phyloP scores from a whole-genome alignment of 169 alveolate genomes.

The Plasmodium coatneyi region DNA sequence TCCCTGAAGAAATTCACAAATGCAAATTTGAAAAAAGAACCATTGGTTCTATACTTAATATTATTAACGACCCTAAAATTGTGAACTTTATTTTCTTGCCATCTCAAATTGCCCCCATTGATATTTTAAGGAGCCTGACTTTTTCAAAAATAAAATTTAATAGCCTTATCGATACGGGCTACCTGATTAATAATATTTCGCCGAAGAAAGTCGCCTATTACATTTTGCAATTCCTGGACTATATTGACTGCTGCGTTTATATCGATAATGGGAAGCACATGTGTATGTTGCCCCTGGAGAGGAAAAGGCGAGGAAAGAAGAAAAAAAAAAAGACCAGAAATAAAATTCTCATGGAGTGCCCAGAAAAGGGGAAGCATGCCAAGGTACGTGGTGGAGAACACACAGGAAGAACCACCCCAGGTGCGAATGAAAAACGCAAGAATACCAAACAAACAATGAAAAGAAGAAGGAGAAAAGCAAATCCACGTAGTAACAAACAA shows the following conservation, averaged over 20 bases:
- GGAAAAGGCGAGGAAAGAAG: constrained; percentile 2
- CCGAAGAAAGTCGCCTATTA: constrained; percentile 72
- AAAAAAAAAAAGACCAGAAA: neutral
- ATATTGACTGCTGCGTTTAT: constrained; percentile 69
- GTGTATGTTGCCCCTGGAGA: constrained; percentile 74
- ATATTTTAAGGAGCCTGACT: constrained; percentile 40
- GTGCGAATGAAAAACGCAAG: neutral
- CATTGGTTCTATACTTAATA: constrained; percentile 88
- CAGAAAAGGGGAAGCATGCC: neutral
- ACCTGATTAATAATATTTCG: constrained; percentile 66
- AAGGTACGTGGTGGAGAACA: constrained; percentile 31
- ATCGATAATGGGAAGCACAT: constrained; percentile 76
- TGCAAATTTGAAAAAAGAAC: constrained; percentile 91
- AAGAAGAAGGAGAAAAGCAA: neutral
- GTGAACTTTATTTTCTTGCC: constrained; percentile 73
- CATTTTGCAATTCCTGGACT: constrained; percentile 55
- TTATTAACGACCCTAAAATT: constrained; percentile 79
- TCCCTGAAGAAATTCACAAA: constrained; percentile 90
- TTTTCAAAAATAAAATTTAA: constrained; percentile 52
- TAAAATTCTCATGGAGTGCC: neutral
- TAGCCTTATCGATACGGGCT: constrained; percentile 68
- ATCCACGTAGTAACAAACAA: constrained; percentile 23
- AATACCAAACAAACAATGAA: neutral
- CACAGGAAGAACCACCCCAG: constrained; percentile 9
- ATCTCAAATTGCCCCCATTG: constrained; percentile 55